phyloP scores from a whole-genome alignment of 2,329 filamentous ascomycete genomes.

The Alternaria sp. region DNA sequence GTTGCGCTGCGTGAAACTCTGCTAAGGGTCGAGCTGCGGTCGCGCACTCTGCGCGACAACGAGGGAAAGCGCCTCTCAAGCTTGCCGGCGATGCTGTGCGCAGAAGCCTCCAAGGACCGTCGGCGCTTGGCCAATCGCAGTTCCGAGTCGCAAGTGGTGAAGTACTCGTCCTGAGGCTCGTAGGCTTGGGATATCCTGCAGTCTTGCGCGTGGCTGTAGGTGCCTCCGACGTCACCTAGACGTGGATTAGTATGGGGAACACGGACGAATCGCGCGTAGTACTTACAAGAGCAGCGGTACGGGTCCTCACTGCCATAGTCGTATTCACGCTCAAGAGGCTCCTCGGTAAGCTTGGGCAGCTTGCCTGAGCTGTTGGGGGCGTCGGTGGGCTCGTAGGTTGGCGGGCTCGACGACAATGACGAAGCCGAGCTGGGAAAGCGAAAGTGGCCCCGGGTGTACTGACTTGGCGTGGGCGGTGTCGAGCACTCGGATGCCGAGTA shows the following conservation, averaged over 20 bases:
- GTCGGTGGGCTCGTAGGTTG: constrained; percentile 59
- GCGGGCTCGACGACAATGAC: constrained; percentile 68
- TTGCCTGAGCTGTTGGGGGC: constrained; percentile 67
- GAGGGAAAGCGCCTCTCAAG: constrained; percentile 67
- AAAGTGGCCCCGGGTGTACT: constrained; percentile 67
- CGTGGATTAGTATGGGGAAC: constrained; percentile 27
- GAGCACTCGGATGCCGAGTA: constrained; percentile 69
- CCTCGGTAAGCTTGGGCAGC: constrained; percentile 85
- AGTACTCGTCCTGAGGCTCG: constrained; percentile 66
- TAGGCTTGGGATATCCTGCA: constrained; percentile 62
- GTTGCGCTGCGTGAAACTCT: constrained; percentile 49
- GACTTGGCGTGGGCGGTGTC: constrained; percentile 74
- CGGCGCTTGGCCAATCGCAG: constrained; percentile 63
- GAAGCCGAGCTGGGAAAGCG: constrained; percentile 78
- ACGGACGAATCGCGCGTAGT: constrained; percentile 5
- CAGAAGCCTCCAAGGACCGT: constrained; percentile 64
- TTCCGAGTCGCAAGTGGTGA: constrained; percentile 66
- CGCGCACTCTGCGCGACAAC: constrained; percentile 61
- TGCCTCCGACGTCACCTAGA: constrained; percentile 63
- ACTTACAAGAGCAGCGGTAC: constrained; percentile 73
- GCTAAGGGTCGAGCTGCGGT: constrained; percentile 52
- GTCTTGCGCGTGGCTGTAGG: constrained; percentile 59
- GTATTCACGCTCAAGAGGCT: constrained; percentile 74
- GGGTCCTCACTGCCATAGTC: constrained; percentile 59
- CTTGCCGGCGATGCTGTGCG: constrained; percentile 68